Percentiles rank a stretch among this genome's conserved stretches.
Conservation (phyloP, 768 basidiomycete species). For the Phanerochaete carnosa region DNA sequence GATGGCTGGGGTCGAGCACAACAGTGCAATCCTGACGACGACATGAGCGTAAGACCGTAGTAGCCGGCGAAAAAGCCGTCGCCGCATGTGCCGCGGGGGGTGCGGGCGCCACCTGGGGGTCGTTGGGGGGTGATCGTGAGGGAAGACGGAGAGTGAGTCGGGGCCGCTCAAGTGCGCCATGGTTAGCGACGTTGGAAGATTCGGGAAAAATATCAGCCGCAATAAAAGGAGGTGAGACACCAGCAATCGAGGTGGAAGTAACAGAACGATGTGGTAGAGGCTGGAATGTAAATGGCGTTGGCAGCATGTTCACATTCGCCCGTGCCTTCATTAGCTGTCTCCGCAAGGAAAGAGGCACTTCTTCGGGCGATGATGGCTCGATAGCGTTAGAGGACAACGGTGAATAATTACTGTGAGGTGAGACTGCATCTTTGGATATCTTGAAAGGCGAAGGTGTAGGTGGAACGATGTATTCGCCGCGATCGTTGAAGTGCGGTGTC, state of each 20-base stretch:
- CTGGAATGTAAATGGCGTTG: background rate
- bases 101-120: background rate
- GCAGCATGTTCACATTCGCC: background rate
- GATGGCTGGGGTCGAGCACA: background rate
- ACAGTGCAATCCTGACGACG: background rate
- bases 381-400: background rate
- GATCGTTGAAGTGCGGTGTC: conserved; percentile 8
- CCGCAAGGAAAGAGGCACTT: background rate
- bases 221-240: too few relatives aligned
- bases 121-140: background rate
- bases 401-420: background rate
- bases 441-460: background rate
- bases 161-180: background rate
- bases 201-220: too few relatives aligned
- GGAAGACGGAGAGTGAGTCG: background rate
- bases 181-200: too few relatives aligned
- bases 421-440: background rate
- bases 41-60: background rate
- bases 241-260: too few relatives aligned
- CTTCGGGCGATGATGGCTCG: background rate
- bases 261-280: too few relatives aligned
- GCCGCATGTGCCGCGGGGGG: background rate
- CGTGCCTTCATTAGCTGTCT: background rate
- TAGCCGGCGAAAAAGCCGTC: background rate
- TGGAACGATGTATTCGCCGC: conserved; percentile 8